Conservation (phyloP, 148 eudicot genomes). For the Dysphania ambrosioides region DNA sequence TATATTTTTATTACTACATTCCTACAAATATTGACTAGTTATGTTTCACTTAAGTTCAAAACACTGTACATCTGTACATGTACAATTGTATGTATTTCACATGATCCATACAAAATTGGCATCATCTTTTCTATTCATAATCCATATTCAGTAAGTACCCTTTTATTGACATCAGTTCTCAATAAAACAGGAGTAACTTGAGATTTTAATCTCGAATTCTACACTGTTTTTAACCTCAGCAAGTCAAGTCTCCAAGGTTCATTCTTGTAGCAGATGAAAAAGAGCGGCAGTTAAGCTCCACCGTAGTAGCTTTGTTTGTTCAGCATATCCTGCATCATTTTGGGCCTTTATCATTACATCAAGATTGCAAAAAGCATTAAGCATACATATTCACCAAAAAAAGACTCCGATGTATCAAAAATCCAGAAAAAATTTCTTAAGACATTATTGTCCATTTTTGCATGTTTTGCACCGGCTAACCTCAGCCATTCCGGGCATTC, state of each 20-base stretch:
- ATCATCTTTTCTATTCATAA: not conserved
- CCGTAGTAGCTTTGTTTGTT: not conserved
- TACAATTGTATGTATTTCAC: no score
- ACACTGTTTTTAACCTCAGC: not conserved
- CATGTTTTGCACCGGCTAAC: constrained; percentile 62
- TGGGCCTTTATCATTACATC: not conserved
- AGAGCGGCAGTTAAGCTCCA: not conserved
- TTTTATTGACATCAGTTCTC: no score
- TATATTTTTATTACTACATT: not conserved
- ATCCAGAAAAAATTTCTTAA: not conserved
- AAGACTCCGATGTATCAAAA: not conserved
- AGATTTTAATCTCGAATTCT: no score
- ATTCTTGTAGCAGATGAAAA: not conserved
- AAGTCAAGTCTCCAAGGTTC: not conserved
- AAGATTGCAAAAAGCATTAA: not conserved
- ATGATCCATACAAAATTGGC: not conserved
- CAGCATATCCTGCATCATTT: not conserved
- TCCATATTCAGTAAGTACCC: no score
- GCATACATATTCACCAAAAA: not conserved
- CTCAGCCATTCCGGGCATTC: constrained; percentile 84
- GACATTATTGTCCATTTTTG: constrained; percentile 40
- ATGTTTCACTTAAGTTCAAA: not conserved
- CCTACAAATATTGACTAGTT: not conserved
- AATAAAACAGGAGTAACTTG: no score
- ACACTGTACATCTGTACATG: not conserved